phyloP scores from a whole-genome alignment of 345 rosid species.

The Eucalyptus camaldulensis region DNA sequence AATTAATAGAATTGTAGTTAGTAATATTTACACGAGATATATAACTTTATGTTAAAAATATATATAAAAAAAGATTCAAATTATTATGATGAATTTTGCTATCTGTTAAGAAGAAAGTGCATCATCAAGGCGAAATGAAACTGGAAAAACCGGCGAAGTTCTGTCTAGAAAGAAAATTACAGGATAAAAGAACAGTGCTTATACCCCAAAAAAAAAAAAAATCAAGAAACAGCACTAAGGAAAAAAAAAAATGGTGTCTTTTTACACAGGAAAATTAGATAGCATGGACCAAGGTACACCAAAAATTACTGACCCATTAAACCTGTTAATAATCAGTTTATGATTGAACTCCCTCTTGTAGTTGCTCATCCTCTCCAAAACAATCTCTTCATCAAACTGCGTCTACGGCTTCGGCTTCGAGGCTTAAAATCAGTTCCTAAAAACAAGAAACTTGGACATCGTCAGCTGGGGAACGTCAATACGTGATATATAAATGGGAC shows the following conservation, averaged over 20 bases:
- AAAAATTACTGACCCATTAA: neutral
- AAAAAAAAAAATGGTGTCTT: neutral
- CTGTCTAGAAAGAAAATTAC: neutral
- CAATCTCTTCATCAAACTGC: slow-evolving; percentile 12
- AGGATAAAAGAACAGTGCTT: neutral
- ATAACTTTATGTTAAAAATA: neutral
- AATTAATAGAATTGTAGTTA: neutral
- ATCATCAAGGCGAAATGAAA: neutral
- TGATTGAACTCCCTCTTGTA: neutral
- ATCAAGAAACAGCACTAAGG: neutral
- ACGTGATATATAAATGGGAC: neutral
- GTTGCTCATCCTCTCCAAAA: slow-evolving; percentile 6
- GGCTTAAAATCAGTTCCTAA: slow-evolving; percentile 15
- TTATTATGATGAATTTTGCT: neutral
- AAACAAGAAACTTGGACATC: neutral
- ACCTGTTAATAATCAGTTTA: neutral
- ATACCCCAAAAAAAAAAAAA: neutral
- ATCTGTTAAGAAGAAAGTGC: neutral
- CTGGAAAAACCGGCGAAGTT: neutral
- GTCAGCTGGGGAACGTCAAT: neutral
- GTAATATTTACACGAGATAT: neutral
- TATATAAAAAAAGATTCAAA: neutral
- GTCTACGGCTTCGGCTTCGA: slow-evolving; percentile 2
- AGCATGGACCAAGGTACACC: neutral
- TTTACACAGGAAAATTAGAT: neutral